Evolutionary conservation across 306 rosid genomes (phyloP), one percentile per base, ranked within the genome.

Genomic region (Glycine latifolia): DNA sequence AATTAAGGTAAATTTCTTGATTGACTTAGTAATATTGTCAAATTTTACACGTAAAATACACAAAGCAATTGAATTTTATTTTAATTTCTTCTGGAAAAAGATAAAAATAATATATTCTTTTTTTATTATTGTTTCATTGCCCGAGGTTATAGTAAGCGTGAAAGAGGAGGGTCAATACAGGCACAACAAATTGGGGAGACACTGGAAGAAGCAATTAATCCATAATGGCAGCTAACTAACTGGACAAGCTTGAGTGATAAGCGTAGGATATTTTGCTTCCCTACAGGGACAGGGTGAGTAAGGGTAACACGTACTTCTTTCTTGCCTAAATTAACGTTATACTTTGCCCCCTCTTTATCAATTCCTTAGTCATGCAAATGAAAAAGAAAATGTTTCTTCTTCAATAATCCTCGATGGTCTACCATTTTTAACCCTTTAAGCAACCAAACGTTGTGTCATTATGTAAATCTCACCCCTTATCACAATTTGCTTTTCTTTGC

Each of bases 361-460:
- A 76, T 50, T 62, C 43, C 69, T 76, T 75, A 13, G 26, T n/a
- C 39, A 47, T 15, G 16, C 69, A 75, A 66, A 74, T 56, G 56
- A 20, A 44, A 56, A 7, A 16, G 7, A 49, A 16, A 11, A 48
- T 44, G 16, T 50, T 49, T 76, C 33, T 71, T 61, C 44, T 50
- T 58, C 47, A 68, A 8, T 50, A 68, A 8, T 50, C 46, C 37
- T 60, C 69, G 39, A 61, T 13, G 56, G 1, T 61, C 54, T 49
- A 1, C 71, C 16, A 71, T 48, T 71, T 59, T 48, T 35, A 71
- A 46, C 73, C 35, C 7, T 20, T 20, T 20, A 20, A 20, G 20
- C 20, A 20, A 20, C 20, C 20, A 20, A 20, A 20, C 20, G 20
- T 20, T 20, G 20, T 20, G 20, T 20, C 10, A 39, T 39, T 3